Evolutionary conservation across 768 basidiomycete genomes (phyloP).

Genomic region (Termitomyces sp.): DNA sequence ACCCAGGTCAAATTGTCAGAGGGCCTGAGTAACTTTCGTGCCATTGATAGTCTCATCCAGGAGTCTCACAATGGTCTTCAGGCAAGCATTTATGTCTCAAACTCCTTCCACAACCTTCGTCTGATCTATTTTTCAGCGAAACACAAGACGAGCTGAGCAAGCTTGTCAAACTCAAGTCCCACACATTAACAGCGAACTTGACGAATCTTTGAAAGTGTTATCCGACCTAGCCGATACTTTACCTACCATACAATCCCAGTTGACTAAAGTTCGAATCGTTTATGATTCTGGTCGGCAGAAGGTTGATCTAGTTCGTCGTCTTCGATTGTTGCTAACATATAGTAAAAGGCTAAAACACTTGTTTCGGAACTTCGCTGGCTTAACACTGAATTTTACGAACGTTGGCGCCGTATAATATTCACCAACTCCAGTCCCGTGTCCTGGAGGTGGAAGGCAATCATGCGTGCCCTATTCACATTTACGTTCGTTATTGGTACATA

Average conservation of each 20-base stretch:
- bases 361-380: slow-evolving; percentile 67
- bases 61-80: slow-evolving; percentile 58
- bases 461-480: slow-evolving; percentile 55
- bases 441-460: slow-evolving; percentile 58
- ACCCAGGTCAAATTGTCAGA: slow-evolving; percentile 59
- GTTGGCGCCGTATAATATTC: slow-evolving; percentile 72
- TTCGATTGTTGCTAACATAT: slow-evolving; percentile 1
- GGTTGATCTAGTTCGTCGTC: slow-evolving; percentile 28
- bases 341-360: slow-evolving; percentile 53
- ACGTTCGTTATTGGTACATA: slow-evolving; percentile 54
- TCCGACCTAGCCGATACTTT: slow-evolving; percentile 51
- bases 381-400: slow-evolving; percentile 73
- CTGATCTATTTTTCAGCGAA: slow-evolving; percentile 35
- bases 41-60: slow-evolving; percentile 63
- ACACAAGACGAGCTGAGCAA: slow-evolving; percentile 51
- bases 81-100: slow-evolving; percentile 27
- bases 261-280: slow-evolving; percentile 53
- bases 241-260: slow-evolving; percentile 56
- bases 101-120: neutral
- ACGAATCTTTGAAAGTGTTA: slow-evolving; percentile 54
- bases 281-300: slow-evolving; percentile 71
- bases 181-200: slow-evolving; percentile 52
- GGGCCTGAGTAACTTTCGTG: slow-evolving; percentile 68
- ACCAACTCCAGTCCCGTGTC: slow-evolving; percentile 69
- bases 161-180: slow-evolving; percentile 57